Percentiles rank a stretch among this genome's conserved stretches.
Conservation (phyloP, 2,329 filamentous ascomycete species). For the Cyphellophora attinorum region DNA sequence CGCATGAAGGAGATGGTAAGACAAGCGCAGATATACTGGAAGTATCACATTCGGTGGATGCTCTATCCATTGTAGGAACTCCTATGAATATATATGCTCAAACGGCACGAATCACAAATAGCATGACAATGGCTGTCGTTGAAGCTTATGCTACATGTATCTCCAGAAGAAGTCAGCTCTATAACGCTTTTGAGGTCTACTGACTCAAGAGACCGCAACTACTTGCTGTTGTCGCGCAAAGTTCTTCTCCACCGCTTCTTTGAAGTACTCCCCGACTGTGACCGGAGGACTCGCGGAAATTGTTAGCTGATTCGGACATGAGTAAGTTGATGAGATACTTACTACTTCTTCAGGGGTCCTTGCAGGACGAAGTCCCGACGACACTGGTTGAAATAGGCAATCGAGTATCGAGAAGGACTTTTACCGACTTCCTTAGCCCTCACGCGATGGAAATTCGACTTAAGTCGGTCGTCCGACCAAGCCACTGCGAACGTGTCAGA, state of each 20-base stretch:
- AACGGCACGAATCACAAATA: too few species aligned
- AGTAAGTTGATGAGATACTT: neutral
- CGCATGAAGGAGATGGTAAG: too few species aligned
- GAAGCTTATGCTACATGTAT: too few species aligned
- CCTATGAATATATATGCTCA: too few species aligned
- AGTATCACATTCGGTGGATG: too few species aligned
- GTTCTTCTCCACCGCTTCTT: neutral
- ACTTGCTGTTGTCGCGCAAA: neutral
- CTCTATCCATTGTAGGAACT: too few species aligned
- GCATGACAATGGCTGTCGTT: too few species aligned
- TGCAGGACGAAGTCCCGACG: constrained; percentile 49
- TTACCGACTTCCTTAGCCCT: constrained; percentile 33
- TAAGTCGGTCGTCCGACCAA: constrained; percentile 59
- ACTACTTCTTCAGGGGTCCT: constrained; percentile 31
- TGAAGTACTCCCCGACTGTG: constrained; percentile 1
- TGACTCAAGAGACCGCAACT: neutral
- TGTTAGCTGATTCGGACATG: neutral
- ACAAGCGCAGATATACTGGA: too few species aligned
- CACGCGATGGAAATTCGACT: constrained; percentile 56
- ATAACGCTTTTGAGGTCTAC: too few species aligned
- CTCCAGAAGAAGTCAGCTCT: too few species aligned
- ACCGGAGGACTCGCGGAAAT: neutral
- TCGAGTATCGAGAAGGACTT: constrained; percentile 47
- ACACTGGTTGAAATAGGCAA: constrained; percentile 59
- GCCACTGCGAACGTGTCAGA: constrained; percentile 1